Evolutionary conservation across 2,329 filamentous ascomycete genomes (phyloP).

Genomic region (Aspergillus fumigatiaffinis): DNA sequence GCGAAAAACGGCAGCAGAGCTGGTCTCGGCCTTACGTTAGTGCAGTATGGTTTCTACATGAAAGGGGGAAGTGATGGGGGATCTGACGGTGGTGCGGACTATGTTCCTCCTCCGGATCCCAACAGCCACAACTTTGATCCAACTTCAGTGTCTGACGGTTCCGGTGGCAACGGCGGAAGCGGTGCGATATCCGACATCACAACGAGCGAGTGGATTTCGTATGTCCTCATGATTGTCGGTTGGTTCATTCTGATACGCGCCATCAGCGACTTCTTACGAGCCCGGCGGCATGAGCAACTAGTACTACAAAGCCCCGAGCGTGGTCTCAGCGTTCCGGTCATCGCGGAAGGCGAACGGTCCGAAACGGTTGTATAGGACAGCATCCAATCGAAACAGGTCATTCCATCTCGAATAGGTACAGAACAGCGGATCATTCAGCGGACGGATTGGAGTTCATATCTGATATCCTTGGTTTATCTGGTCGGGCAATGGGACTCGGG

Average conservation of each 20-base stretch:
- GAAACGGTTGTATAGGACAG: conserved; percentile 66
- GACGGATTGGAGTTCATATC: not conserved
- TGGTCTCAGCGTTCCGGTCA: conserved; percentile 76
- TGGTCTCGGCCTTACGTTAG: conserved; percentile 88
- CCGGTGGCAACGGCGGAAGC: conserved; percentile 27
- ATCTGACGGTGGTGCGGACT: conserved; percentile 35
- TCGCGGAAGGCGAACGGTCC: conserved; percentile 77
- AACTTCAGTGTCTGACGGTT: conserved; percentile 54
- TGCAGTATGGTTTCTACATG: conserved; percentile 97
- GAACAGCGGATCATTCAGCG: not conserved
- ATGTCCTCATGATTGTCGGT: conserved; percentile 90
- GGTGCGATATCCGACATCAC: conserved; percentile 57
- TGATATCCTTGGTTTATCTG: not conserved
- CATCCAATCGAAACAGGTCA: not conserved
- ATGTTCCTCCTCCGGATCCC: conserved; percentile 71
- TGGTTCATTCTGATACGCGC: conserved; percentile 97
- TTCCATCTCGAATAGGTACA: not conserved
- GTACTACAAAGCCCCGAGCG: conserved; percentile 90
- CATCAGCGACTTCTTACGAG: conserved; percentile 85
- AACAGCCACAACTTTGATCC: conserved; percentile 88
- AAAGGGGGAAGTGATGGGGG: conserved; percentile 55
- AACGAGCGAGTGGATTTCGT: conserved; percentile 83
- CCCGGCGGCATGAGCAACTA: conserved; percentile 84
- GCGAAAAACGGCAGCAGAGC: conserved; percentile 96
- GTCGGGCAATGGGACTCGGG: not conserved